Base-by-base conservation (phyloP, 148 eudicot species). In the Rhododendron henanense region DNA sequence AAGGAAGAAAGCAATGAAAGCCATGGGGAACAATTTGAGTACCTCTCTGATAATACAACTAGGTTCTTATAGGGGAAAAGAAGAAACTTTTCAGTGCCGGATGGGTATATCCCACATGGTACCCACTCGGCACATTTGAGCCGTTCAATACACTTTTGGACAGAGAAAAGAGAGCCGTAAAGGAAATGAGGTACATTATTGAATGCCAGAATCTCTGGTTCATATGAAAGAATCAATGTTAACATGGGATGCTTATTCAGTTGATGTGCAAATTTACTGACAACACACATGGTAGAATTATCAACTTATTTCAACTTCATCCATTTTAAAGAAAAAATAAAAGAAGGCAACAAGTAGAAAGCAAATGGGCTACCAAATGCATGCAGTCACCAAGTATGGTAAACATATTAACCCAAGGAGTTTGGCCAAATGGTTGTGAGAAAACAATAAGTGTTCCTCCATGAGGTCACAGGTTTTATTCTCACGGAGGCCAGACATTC, bases 1-100 rank as follows among this genome's bases (percentile, higher is more conserved):
- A 19, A 77, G 80, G 80, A 77, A 77, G 50, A 77, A 44, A 77
- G 50, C 16, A 77, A 77, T 77, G 80, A 41, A 41, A 77, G 50
- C 80, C 80, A 77, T 77, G 0, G 44, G 50, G 25, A 77, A 77
- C 79, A 75, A 37, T 75, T 44, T 77, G 9, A 39, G 45, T 18
- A 19, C 11, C 80, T 77, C 5, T 77, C 53, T 41, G 80, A 2
- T 77, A 44, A 39, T 77, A 77, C 51, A 21, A 44, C 11, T 9
- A 7, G 25, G 80, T 21, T 41, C 23, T 77, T 77, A 77, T 77
- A 77, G 50, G 28, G 21, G 53, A 44, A 23, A 16, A 74, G 44
- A 10, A 45, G 44, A 39, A 39, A 39, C 5, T 0, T 39, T 39
- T 39, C 6, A 0, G 44, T 39, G 44, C 44, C 44, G 6, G 44